These are phyloP conservation scores for Lentinula boryana DNA, from an alignment of 768 basidiomycete genomes.

Conservation along the genomic window DNA sequence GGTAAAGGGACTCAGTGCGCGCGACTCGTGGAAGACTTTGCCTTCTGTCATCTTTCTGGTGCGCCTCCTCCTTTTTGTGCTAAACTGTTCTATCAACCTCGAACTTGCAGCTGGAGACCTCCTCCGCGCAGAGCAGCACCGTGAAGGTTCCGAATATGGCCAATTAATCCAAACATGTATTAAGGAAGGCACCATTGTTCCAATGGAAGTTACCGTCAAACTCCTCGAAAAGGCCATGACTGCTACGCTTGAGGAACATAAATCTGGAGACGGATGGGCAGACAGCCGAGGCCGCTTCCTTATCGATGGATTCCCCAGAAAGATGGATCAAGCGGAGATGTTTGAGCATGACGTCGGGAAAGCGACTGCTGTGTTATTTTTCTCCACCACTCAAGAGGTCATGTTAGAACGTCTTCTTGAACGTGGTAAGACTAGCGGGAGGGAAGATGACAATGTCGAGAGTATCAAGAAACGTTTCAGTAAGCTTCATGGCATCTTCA, in stretches of 20 bases:
- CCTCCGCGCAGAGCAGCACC: constrained; percentile 87
- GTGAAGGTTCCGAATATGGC: constrained; percentile 79
- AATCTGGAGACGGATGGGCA: constrained; percentile 52
- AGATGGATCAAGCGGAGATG: constrained; percentile 95
- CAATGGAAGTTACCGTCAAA: constrained; percentile 95
- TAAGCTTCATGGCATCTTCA: constrained; percentile 27
- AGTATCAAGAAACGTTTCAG: constrained; percentile 97
- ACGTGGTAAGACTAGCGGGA: constrained; percentile 88
- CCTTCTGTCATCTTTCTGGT: constrained; percentile 94
- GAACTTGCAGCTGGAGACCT: constrained; percentile 82
- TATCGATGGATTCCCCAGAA: constrained; percentile 95
- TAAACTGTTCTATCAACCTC: not conserved
- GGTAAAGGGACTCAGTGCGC: constrained; percentile 97
- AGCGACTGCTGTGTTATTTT: constrained; percentile 79
- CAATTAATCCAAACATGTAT: constrained; percentile 84
- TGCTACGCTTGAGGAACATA: constrained; percentile 41
- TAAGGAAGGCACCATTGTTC: constrained; percentile 88
- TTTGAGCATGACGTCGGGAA: constrained; percentile 87
- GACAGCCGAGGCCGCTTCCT: constrained; percentile 80
- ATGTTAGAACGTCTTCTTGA: constrained; percentile 84
- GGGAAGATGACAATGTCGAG: constrained; percentile 93
- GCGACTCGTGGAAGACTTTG: constrained; percentile 75
- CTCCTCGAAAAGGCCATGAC: constrained; percentile 91
- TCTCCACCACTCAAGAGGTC: constrained; percentile 80
- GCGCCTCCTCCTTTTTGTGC: constrained; percentile 12